phyloP scores from a whole-genome alignment of 208 protist species.

The Angomonas deanei region DNA sequence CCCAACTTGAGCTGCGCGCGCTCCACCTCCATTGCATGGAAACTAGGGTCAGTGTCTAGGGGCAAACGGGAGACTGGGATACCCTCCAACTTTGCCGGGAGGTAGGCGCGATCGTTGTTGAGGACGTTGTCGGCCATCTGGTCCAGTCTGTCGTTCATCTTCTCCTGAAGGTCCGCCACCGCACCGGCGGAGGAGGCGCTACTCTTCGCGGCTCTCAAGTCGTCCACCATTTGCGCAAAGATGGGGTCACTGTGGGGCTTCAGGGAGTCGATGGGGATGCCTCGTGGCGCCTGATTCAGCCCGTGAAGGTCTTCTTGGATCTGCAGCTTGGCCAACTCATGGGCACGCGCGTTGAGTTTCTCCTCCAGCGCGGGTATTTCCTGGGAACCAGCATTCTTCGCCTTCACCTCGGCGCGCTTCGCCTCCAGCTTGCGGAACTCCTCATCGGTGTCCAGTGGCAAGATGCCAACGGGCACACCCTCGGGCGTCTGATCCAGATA shows the following conservation, averaged over 20 bases:
- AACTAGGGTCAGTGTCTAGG: constrained; percentile 48
- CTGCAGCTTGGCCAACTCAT: constrained; percentile 50
- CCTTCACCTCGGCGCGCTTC: constrained; percentile 49
- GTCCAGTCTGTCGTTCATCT: constrained; percentile 57
- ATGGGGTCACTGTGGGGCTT: constrained; percentile 53
- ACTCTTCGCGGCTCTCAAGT: constrained; percentile 43
- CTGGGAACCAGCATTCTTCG: constrained; percentile 28
- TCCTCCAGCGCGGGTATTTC: constrained; percentile 49
- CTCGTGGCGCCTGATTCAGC: constrained; percentile 32
- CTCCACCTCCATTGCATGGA: constrained; percentile 53
- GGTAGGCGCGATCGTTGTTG: constrained; percentile 55
- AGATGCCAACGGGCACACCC: constrained; percentile 42
- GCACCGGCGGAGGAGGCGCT: constrained; percentile 3
- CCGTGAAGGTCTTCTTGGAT: constrained; percentile 48
- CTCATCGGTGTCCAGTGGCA: constrained; percentile 60
- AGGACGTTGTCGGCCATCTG: constrained; percentile 53
- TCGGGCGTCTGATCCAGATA: constrained; percentile 61
- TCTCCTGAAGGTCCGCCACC: constrained; percentile 34
- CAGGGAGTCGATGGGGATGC: constrained; percentile 40
- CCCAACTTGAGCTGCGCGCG: constrained; percentile 49
- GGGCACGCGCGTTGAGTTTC: constrained; percentile 53
- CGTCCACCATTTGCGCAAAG: constrained; percentile 49
- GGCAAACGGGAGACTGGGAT: constrained; percentile 49
- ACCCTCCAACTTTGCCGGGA: constrained; percentile 40
- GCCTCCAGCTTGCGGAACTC: constrained; percentile 57